These are phyloP conservation scores for Alectoria sarmentosa DNA, from an alignment of 495 filamentous ascomycete species.

Conservation along the genomic window DNA sequence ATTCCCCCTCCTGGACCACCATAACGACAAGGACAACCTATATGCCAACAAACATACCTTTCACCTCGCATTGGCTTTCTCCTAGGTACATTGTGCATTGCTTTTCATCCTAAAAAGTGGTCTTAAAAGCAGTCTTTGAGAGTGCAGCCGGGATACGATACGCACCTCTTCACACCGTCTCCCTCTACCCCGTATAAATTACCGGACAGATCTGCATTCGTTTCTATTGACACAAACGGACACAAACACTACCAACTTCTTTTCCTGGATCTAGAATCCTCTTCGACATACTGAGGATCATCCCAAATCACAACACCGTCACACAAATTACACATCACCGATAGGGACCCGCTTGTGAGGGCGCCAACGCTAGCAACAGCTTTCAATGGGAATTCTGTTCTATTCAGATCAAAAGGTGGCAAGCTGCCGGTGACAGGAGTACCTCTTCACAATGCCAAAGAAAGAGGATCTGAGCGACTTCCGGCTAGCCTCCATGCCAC, in stretches of 20 bases:
- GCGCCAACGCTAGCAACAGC: constrained; percentile 14
- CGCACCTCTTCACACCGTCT: background rate
- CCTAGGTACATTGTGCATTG: constrained; percentile 17
- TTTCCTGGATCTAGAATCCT: background rate
- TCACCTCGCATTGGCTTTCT: constrained; percentile 11
- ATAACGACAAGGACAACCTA: constrained; percentile 7
- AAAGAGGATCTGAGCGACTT: constrained; percentile 18
- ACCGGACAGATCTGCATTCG: background rate
- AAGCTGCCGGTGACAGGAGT: constrained; percentile 25
- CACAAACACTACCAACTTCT: background rate
- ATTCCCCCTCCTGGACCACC: constrained; percentile 17
- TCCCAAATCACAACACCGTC: background rate
- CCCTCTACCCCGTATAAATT: constrained; percentile 1
- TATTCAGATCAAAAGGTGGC: constrained; percentile 12
- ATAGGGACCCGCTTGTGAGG: constrained; percentile 12
- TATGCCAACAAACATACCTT: constrained; percentile 14
- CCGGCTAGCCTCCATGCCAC: constrained; percentile 25
- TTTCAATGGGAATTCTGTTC: constrained; percentile 17
- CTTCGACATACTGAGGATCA: background rate
- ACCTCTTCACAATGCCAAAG: constrained; percentile 20
- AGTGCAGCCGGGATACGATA: background rate
- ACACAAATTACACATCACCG: background rate
- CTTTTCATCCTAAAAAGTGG: constrained; percentile 2
- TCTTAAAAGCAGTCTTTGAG: constrained; percentile 9
- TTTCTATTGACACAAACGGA: background rate